Conservation (phyloP, 1,284 basidiomycete genomes). For the Taiwanofungus camphoratus region DNA sequence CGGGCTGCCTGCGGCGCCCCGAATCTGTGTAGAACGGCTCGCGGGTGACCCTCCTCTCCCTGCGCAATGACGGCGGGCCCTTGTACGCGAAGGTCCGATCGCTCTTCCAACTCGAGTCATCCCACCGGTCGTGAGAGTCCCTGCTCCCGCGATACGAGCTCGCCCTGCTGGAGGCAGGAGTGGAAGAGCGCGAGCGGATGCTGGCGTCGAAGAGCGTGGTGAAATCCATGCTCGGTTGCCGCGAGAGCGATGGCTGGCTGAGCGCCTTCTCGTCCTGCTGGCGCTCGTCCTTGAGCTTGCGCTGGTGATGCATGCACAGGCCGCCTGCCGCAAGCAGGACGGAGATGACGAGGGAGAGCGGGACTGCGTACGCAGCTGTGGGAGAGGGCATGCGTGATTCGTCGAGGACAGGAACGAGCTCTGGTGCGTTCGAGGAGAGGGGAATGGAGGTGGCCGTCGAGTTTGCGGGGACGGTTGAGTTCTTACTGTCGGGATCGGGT, state of each 20-base stretch:
- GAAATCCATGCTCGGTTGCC: constrained; percentile 6
- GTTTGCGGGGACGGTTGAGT: too few species aligned
- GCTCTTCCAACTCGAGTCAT: not conserved
- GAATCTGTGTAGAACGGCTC: constrained; percentile 15
- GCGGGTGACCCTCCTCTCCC: constrained; percentile 15
- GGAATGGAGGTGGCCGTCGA: too few species aligned
- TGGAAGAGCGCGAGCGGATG: constrained; percentile 9
- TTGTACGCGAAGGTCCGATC: not conserved
- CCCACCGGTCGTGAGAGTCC: constrained; percentile 10
- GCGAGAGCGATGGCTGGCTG: constrained; percentile 9
- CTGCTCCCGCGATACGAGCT: constrained; percentile 10
- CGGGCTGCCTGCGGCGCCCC: not conserved
- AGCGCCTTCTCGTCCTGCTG: constrained; percentile 12
- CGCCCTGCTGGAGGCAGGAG: not conserved
- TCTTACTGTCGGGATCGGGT: too few species aligned
- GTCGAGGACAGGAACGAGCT: constrained; percentile 21
- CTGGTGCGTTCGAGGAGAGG: constrained; percentile 11
- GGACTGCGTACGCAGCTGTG: constrained; percentile 38
- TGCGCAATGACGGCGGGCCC: constrained; percentile 12
- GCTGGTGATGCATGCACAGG: constrained; percentile 25
- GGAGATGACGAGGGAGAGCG: constrained; percentile 36
- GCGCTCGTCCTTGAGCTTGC: constrained; percentile 23
- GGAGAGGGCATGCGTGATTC: constrained; percentile 30
- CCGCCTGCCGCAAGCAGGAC: constrained; percentile 34
- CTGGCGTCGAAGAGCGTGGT: constrained; percentile 15